phyloP scores from a whole-genome alignment of 2,329 filamentous ascomycete species.

The Harringtonia aguacate region DNA sequence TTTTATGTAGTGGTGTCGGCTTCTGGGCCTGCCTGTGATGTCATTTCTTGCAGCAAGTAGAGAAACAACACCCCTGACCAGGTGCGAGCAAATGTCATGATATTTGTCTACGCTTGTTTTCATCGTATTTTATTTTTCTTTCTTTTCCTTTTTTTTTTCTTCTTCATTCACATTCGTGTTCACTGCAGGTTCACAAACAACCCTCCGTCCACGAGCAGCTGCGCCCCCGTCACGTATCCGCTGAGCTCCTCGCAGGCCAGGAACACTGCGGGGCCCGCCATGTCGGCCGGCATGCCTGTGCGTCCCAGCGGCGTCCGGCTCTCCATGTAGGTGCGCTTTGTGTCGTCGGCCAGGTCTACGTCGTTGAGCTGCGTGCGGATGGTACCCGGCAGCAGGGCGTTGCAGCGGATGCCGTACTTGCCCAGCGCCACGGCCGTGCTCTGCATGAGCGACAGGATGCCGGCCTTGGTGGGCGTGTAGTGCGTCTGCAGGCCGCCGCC shows the following conservation, averaged over 20 bases:
- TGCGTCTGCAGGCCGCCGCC: constrained; percentile 59
- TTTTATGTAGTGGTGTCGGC: too few species aligned
- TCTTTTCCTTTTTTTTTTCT: neutral
- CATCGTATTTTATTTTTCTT: neutral
- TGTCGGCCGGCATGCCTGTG: constrained; percentile 47
- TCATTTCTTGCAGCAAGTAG: too few species aligned
- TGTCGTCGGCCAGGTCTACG: constrained; percentile 52
- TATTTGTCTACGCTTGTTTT: neutral
- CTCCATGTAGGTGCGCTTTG: constrained; percentile 57
- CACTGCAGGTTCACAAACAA: constrained; percentile 60
- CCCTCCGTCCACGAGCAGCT: constrained; percentile 63
- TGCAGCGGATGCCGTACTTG: constrained; percentile 55
- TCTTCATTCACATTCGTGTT: neutral
- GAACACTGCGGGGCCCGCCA: constrained; percentile 63
- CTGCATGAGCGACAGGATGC: constrained; percentile 58
- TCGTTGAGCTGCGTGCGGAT: constrained; percentile 62
- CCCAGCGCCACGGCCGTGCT: constrained; percentile 56
- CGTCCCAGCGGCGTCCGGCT: constrained; percentile 54
- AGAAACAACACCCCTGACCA: too few species aligned
- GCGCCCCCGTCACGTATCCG: constrained; percentile 56
- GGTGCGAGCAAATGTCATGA: neutral
- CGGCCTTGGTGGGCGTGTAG: constrained; percentile 65
- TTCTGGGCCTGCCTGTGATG: too few species aligned
- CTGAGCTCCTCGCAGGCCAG: constrained; percentile 55
- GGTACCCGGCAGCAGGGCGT: constrained; percentile 59